Conservation (phyloP, 257 asterid species). For the Scutellaria baicalensis region DNA sequence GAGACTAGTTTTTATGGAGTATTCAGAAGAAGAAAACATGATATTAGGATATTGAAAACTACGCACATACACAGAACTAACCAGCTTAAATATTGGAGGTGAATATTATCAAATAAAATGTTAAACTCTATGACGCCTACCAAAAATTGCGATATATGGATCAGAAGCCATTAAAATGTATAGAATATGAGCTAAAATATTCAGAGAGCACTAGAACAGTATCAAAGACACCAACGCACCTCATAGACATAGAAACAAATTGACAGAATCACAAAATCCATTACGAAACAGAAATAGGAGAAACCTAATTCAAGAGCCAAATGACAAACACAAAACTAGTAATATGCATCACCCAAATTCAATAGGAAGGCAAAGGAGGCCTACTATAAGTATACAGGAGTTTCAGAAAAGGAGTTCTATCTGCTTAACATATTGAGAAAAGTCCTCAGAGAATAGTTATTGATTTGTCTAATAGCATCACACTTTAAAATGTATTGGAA, state of each 20-base stretch:
- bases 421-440: conserved; percentile 11
- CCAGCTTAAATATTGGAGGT: not conserved
- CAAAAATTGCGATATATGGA: not conserved
- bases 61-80: not conserved
- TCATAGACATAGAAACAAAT: not conserved
- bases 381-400: too few species aligned
- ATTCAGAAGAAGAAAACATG: conserved; percentile 4
- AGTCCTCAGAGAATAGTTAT: not conserved
- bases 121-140: not conserved
- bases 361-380: too few species aligned
- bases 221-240: not conserved
- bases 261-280: not conserved
- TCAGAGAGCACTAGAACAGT: not conserved
- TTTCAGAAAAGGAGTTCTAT: not conserved
- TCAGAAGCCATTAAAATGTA: not conserved
- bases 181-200: not conserved
- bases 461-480: not conserved
- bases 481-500: not conserved
- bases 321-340: not conserved
- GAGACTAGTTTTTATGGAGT: conserved; percentile 1
- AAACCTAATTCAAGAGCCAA: not conserved
- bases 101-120: not conserved
- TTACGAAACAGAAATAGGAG: not conserved
- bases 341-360: not conserved
- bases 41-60: not conserved